Conservation (phyloP, 352 stramenopile genomes). For the Globisporangium heterothallicum region DNA sequence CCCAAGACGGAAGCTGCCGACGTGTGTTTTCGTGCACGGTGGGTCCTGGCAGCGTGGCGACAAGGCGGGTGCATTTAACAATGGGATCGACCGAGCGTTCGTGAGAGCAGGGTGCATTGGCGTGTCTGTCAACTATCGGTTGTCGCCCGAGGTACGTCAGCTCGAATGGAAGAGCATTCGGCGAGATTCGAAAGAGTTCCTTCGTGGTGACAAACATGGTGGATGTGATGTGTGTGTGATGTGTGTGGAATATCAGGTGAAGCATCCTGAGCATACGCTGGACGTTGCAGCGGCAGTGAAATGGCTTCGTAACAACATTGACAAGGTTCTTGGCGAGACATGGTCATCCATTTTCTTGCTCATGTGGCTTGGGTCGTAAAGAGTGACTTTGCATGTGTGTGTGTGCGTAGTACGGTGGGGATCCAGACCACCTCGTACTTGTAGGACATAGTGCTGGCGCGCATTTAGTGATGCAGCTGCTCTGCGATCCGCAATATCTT, state of each 20-base stretch:
- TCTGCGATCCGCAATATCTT: slow-evolving; percentile 54
- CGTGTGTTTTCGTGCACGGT: slow-evolving; percentile 79
- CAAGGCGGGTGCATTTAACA: slow-evolving; percentile 62
- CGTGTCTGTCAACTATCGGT: slow-evolving; percentile 75
- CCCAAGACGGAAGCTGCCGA: slow-evolving; percentile 33
- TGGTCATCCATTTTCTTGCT: too few relatives aligned
- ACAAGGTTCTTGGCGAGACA: too few relatives aligned
- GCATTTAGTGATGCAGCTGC: slow-evolving; percentile 66
- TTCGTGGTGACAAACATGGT: too few relatives aligned
- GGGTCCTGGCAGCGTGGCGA: slow-evolving; percentile 82
- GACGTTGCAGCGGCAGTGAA: slow-evolving; percentile 56
- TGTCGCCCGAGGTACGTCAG: slow-evolving; percentile 61
- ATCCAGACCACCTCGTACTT: slow-evolving; percentile 50
- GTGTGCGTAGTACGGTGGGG: slow-evolving; percentile 55
- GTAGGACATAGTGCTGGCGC: slow-evolving; percentile 77
- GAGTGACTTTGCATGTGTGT: not conserved
- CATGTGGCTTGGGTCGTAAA: too few relatives aligned
- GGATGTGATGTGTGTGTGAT: too few relatives aligned
- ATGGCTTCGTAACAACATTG: slow-evolving; percentile 65
- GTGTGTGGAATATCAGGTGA: too few relatives aligned
- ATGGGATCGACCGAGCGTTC: slow-evolving; percentile 56
- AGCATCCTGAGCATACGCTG: slow-evolving; percentile 58
- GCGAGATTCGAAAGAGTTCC: too few relatives aligned
- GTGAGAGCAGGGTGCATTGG: slow-evolving; percentile 45
- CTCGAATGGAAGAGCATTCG: not conserved